These are phyloP conservation scores for Flaveria robusta DNA, from an alignment of 129 eudicot genomes.

Conservation along the genomic window DNA sequence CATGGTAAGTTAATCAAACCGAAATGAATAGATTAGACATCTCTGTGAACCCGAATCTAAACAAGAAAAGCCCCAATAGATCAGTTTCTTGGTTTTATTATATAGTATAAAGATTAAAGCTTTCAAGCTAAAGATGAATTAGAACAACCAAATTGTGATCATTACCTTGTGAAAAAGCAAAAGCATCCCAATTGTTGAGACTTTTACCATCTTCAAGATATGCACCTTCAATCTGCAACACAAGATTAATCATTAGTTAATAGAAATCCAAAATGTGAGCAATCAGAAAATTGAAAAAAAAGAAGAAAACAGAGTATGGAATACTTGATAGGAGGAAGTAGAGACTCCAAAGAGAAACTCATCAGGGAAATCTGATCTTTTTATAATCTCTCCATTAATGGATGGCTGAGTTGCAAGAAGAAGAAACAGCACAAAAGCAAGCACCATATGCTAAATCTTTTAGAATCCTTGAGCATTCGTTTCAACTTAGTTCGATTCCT, in stretches of 20 bases:
- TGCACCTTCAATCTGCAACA: conserved; percentile 69
- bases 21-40: no score
- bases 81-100: no score
- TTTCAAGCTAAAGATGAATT: background rate
- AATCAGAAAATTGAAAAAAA: background rate
- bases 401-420: conserved; percentile 7
- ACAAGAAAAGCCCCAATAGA: no score
- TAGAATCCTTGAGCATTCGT: no score
- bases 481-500: no score
- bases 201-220: conserved; percentile 66
- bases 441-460: no score
- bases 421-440: conserved; percentile 12
- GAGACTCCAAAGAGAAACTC: conserved; percentile 67
- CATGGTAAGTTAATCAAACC: no score
- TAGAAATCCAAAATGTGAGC: conserved; percentile 3
- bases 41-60: no score
- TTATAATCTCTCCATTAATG: conserved; percentile 23
- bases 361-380: conserved; percentile 58
- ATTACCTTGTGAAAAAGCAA: conserved; percentile 42
- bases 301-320: conserved; percentile 1
- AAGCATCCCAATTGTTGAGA: conserved; percentile 65
- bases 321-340: conserved; percentile 63
- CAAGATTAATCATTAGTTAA: background rate
- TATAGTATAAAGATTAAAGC: no score
- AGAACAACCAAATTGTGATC: background rate